phyloP scores from a whole-genome alignment of 495 filamentous ascomycete genomes.

The Hamigera avellanea region DNA sequence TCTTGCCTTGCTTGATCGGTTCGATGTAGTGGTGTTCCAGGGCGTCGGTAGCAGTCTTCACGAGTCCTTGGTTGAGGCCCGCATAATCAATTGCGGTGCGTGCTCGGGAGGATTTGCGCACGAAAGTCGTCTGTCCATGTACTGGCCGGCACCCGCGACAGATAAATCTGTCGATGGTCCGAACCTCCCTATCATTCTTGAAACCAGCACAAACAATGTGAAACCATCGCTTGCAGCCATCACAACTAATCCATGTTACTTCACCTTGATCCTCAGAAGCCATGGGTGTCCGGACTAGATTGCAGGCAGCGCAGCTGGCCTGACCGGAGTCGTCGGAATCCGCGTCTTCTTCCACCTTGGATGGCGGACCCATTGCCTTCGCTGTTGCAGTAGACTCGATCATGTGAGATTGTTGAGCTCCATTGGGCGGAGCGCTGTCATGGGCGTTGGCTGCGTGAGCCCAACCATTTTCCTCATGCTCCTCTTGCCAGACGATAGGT shows the following conservation, averaged over 20 bases:
- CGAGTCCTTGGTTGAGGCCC: conserved; percentile 59
- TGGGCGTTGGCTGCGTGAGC: conserved; percentile 3
- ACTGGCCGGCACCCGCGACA: conserved; percentile 47
- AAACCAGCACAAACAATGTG: conserved; percentile 65
- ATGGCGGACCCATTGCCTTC: conserved; percentile 6
- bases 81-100: conserved; percentile 68
- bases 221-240: conserved; percentile 66
- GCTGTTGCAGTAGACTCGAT: background rate
- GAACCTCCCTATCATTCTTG: conserved; percentile 55
- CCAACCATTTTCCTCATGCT: conserved; percentile 16
- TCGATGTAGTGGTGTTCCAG: conserved; percentile 64
- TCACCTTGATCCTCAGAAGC: conserved; percentile 36
- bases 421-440: conserved; percentile 2
- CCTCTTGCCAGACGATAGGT: conserved; percentile 28
- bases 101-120: conserved; percentile 50
- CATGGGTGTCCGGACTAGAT: conserved; percentile 34
- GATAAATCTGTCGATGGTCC: conserved; percentile 63
- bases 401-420: conserved; percentile 1
- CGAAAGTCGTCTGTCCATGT: conserved; percentile 54
- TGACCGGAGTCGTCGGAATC: conserved; percentile 17
- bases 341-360: conserved; percentile 21
- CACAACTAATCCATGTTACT: conserved; percentile 62
- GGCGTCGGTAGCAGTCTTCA: conserved; percentile 58
- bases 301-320: conserved; percentile 39
- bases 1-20: conserved; percentile 56